Percentiles rank a stretch among this genome's conserved stretches.
These are phyloP conservation scores for Talinum fruticosum DNA, from an alignment of 148 eudicot species.

Conservation along the genomic window DNA sequence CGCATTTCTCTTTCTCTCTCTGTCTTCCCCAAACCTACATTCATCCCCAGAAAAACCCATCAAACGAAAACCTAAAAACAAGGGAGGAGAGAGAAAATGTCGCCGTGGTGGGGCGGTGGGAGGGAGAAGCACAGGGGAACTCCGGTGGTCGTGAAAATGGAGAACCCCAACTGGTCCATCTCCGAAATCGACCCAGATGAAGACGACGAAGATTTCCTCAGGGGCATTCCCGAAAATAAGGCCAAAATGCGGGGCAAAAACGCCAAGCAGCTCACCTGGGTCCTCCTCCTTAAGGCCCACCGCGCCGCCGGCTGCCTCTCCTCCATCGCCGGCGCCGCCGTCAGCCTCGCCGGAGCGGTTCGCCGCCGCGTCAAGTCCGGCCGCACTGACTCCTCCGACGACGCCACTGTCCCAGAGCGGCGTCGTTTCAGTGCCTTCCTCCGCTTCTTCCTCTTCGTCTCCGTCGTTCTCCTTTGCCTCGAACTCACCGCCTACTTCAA, in stretches of 20 bases:
- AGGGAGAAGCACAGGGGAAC: conserved; percentile 56
- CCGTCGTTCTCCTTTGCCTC: conserved; percentile 43
- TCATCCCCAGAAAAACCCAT: background rate
- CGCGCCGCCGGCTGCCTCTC: conserved; percentile 79
- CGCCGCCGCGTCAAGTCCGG: conserved; percentile 72
- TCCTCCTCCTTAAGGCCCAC: conserved; percentile 72
- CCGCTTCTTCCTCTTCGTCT: conserved; percentile 40
- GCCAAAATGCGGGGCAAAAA: conserved; percentile 49
- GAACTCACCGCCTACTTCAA: conserved; percentile 64
- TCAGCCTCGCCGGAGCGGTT: conserved; percentile 46
- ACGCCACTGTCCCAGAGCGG: background rate
- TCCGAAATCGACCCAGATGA: conserved; percentile 49
- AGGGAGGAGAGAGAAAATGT: conserved; percentile 30
- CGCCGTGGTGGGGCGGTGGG: conserved; percentile 63
- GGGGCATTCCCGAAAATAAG: conserved; percentile 11
- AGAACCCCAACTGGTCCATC: conserved; percentile 92
- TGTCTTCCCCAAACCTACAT: background rate
- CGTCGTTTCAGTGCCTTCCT: conserved; percentile 47
- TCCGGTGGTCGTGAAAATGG: conserved; percentile 92
- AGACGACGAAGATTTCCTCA: conserved; percentile 18
- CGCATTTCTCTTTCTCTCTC: background rate
- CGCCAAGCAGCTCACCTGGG: conserved; percentile 90
- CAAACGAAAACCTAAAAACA: background rate
- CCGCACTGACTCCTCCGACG: conserved; percentile 46
- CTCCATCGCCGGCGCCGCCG: conserved; percentile 47